Evolutionary conservation across 371 early-diverging fungal species (phyloP).

Genomic region (Mucor lusitanicus): DNA sequence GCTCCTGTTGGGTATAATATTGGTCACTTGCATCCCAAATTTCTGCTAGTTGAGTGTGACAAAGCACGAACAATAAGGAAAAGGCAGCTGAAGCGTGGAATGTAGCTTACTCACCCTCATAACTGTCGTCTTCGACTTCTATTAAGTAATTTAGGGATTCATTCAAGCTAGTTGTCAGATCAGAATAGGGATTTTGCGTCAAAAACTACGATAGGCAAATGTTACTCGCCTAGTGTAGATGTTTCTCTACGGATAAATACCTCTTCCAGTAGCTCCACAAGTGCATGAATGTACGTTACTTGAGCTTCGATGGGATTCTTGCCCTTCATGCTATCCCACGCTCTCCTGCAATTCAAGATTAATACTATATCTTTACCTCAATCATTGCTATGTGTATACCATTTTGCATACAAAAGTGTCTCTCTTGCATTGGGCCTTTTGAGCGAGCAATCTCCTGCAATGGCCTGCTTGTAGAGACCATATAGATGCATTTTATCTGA

Average conservation of each 20-base stretch:
- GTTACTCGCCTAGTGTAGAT: neutral
- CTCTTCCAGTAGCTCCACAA: constrained; percentile 28
- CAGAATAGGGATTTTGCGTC: constrained; percentile 6
- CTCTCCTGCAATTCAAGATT: too few species aligned
- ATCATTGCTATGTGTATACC: constrained; percentile 15
- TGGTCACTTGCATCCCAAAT: constrained; percentile 10
- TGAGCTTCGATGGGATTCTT: constrained; percentile 38
- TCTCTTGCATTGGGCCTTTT: constrained; percentile 32
- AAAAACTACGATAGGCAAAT: constrained; percentile 1
- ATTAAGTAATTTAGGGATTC: constrained; percentile 13
- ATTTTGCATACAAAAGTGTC: constrained; percentile 34
- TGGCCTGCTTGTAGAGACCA: constrained; percentile 78
- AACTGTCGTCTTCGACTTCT: neutral
- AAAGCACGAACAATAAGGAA: neutral
- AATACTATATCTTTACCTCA: too few species aligned
- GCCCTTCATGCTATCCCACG: constrained; percentile 4
- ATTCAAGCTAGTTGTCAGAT: constrained; percentile 7
- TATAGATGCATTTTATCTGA: constrained; percentile 72
- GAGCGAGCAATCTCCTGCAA: constrained; percentile 66
- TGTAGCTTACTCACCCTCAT: neutral
- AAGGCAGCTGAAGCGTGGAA: neutral
- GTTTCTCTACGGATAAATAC: neutral
- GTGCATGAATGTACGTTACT: constrained; percentile 28
- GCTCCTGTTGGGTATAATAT: constrained; percentile 10
- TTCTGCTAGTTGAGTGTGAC: neutral